These are phyloP conservation scores for Groenewaldozyma auringiensis DNA, from an alignment of 1,139 yeast genomes.

Conservation along the genomic window DNA sequence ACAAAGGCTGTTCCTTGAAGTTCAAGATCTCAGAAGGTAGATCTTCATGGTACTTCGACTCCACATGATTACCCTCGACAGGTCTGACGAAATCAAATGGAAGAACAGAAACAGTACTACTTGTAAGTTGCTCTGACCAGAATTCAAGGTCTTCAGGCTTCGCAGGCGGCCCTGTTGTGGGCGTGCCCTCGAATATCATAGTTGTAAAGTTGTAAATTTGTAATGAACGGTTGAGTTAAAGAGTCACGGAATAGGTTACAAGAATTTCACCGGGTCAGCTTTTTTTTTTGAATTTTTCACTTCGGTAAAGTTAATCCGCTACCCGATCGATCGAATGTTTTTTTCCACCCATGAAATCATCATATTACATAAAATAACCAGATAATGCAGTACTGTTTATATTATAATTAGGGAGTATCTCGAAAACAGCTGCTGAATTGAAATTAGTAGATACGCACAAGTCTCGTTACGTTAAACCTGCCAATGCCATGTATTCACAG, in stretches of 20 bases:
- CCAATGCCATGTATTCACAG: no score
- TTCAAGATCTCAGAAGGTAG: slow-evolving; percentile 25
- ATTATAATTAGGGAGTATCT: no score
- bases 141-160: slow-evolving; percentile 19
- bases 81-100: slow-evolving; percentile 87
- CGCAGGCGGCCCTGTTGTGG: neutral
- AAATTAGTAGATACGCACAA: no score
- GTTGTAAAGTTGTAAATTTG: neutral
- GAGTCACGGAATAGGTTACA: neutral
- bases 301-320: no score
- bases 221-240: neutral
- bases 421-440: no score
- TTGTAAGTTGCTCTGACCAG: slow-evolving; percentile 67
- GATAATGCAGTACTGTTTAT: no score
- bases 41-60: slow-evolving; percentile 45
- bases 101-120: slow-evolving; percentile 75
- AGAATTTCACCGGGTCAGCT: no score
- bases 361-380: no score
- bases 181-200: neutral
- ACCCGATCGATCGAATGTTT: no score
- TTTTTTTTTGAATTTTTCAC: no score
- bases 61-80: slow-evolving; percentile 58
- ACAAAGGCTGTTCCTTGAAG: slow-evolving; percentile 23
- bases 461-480: no score
- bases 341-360: no score